Evolutionary conservation across 2,329 filamentous ascomycete species (phyloP), one percentile per base, ranked within the genome.

Genomic region (Cladophialophora chaetospira): DNA sequence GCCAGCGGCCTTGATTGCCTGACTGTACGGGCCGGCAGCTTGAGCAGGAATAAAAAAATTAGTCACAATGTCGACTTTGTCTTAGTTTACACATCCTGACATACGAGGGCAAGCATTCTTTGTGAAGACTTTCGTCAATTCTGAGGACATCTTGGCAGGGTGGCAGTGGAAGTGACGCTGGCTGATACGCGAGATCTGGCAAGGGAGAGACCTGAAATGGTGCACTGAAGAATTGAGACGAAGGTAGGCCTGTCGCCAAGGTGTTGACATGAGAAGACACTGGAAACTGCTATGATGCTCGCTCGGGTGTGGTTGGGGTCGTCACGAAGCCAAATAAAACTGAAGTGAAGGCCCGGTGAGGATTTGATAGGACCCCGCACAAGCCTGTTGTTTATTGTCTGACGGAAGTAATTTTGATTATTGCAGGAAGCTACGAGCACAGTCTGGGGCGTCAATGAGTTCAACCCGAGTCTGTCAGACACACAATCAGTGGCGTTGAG

Each of bases 1-100:
- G 62, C 83, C 82, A 62, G 84, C 84, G 59, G 86, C 86, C 65
- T 82, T 80, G 72, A 90, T 86, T 66, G 87, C 87, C 75, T 79
- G 77, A 67, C 75, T 76, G 74, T 78, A 58, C 17, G 58, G 48
- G 10, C 57, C 62, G 33, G 61, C 58, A 38, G 63, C 63, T n/a
- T 64, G 55, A 10, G 33, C 9, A 42, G 25, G 25, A n/a, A 31
- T 23, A 40, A 17, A 19, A 15, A 40, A 21, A 43, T 35, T 13
- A 6, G 44, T 60, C 47, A n/a, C 53, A 31, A n/a, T 42, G 17
- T 35, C 35, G 10, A 10, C 15, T 13, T 19, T 23, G 15, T 49
- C n/a, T 28, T 15, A 17, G 36, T 10, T 10, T 15, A 15, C 5
- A 13, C 29, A 1, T 17, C 19, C 10, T 47, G 38, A 72, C 74